Conservation (phyloP, 1,139 yeast species). For the Candida mesenterica region DNA sequence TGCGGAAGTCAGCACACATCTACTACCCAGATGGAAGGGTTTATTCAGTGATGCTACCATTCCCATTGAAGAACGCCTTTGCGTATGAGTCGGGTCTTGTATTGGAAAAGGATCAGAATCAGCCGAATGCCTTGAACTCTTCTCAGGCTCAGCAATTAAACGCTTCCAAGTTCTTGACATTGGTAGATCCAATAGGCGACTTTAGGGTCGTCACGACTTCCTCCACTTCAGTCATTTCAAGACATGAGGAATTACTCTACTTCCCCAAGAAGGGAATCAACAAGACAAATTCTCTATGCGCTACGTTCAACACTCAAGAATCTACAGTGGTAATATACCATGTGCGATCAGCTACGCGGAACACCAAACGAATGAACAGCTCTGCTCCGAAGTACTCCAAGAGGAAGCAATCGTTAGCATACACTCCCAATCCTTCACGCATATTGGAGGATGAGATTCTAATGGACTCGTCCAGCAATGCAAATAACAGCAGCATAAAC, state of each 20-base stretch:
- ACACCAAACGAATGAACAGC: constrained; percentile 11
- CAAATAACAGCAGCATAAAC: constrained; percentile 8
- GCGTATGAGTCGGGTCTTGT: constrained; percentile 66
- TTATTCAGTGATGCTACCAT: constrained; percentile 63
- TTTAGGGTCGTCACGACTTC: constrained; percentile 67
- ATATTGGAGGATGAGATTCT: constrained; percentile 42
- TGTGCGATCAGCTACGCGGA: constrained; percentile 37
- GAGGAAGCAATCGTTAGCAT: constrained; percentile 28
- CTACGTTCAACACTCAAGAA: constrained; percentile 50
- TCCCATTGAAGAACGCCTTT: constrained; percentile 52
- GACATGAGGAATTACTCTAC: constrained; percentile 53
- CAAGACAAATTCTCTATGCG: constrained; percentile 43
- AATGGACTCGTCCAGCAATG: constrained; percentile 14
- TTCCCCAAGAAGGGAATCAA: constrained; percentile 45
- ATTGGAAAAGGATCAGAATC: constrained; percentile 46
- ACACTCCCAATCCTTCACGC: constrained; percentile 44
- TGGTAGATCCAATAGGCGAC: constrained; percentile 70
- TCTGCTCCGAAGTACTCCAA: constrained; percentile 18
- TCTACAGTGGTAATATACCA: constrained; percentile 49
- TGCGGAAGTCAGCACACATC: constrained; percentile 51
- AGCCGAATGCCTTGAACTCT: constrained; percentile 11
- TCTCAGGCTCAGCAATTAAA: constrained; percentile 24
- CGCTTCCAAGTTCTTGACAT: constrained; percentile 52
- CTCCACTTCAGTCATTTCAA: constrained; percentile 63
- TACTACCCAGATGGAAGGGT: constrained; percentile 59